Percentiles rank a stretch among this genome's conserved stretches.
These are phyloP conservation scores for Magnusiomyces fungicola DNA, from an alignment of 1,139 yeast genomes.

Conservation along the genomic window DNA sequence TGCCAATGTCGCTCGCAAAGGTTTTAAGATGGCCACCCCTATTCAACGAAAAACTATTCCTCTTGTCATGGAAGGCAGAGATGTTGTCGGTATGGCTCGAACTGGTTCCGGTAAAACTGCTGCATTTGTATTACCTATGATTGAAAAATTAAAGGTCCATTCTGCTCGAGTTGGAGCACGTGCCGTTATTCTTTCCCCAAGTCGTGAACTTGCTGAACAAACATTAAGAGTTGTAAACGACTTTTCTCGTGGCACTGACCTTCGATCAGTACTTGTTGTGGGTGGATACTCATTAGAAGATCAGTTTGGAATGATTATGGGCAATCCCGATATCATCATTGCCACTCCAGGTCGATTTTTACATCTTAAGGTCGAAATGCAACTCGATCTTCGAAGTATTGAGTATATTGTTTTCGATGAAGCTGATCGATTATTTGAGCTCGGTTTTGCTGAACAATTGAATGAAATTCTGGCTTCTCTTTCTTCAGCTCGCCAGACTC, in stretches of 20 bases:
- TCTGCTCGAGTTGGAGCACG: constrained; percentile 85
- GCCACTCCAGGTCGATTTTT: constrained; percentile 98
- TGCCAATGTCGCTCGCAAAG: constrained; percentile 69
- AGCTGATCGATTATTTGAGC: constrained; percentile 94
- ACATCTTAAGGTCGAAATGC: constrained; percentile 95
- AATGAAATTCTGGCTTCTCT: constrained; percentile 80
- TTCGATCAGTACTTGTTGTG: constrained; percentile 70
- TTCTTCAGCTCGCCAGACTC: constrained; percentile 77
- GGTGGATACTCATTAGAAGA: constrained; percentile 98
- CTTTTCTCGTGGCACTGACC: constrained; percentile 74
- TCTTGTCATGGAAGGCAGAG: constrained; percentile 74
- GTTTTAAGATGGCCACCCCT: constrained; percentile 94
- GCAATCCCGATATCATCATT: constrained; percentile 87
- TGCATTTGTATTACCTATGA: constrained; percentile 88
- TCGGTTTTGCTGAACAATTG: constrained; percentile 94
- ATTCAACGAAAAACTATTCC: constrained; percentile 96
- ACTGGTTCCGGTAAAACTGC: constrained; percentile 99
- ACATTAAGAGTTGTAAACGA: constrained; percentile 86
- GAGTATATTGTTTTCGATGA: constrained; percentile 95
- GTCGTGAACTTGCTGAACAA: constrained; percentile 91
- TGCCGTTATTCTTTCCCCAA: constrained; percentile 83
- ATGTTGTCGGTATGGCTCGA: constrained; percentile 98
- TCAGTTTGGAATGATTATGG: constrained; percentile 87
- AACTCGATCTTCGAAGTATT: constrained; percentile 67
- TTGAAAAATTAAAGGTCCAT: constrained; percentile 77